These are phyloP conservation scores for Penicillium griseofulvum DNA, from an alignment of 2,329 filamentous ascomycete genomes.

Conservation along the genomic window DNA sequence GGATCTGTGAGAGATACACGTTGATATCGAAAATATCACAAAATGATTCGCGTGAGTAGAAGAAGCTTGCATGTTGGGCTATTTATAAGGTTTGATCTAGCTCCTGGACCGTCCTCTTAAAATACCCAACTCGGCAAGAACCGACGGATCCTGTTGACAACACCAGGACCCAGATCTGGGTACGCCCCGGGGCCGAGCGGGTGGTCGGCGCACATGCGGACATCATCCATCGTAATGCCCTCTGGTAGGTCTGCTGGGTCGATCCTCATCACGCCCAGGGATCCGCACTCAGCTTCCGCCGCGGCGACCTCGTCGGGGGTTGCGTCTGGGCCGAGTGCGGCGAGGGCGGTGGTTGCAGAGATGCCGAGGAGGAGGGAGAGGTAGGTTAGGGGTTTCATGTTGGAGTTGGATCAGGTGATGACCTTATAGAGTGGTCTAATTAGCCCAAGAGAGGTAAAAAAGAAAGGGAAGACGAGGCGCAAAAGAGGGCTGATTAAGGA, in stretches of 20 bases:
- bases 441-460: background rate
- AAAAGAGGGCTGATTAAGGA: constrained; percentile 6
- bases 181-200: constrained; percentile 23
- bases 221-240: constrained; percentile 12
- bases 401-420: constrained; percentile 14
- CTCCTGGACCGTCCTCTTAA: constrained; percentile 15
- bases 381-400: constrained; percentile 22
- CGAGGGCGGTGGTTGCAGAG: constrained; percentile 17
- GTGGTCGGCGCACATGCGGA: constrained; percentile 19
- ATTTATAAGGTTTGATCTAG: background rate
- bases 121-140: constrained; percentile 17
- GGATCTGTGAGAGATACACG: background rate
- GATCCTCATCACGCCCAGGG: constrained; percentile 17
- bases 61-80: constrained; percentile 2
- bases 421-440: constrained; percentile 11
- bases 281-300: constrained; percentile 16
- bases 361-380: constrained; percentile 21
- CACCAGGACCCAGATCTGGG: constrained; percentile 22
- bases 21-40: background rate
- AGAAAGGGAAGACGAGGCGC: constrained; percentile 10
- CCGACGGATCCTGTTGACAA: constrained; percentile 17
- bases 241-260: constrained; percentile 18
- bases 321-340: constrained; percentile 20
- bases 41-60: constrained; percentile 3
- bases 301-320: constrained; percentile 17